Evolutionary conservation across 1,139 yeast species (phyloP), one percentile per base, ranked within the genome.

Genomic region (Geotrichum citri-aurantii): DNA sequence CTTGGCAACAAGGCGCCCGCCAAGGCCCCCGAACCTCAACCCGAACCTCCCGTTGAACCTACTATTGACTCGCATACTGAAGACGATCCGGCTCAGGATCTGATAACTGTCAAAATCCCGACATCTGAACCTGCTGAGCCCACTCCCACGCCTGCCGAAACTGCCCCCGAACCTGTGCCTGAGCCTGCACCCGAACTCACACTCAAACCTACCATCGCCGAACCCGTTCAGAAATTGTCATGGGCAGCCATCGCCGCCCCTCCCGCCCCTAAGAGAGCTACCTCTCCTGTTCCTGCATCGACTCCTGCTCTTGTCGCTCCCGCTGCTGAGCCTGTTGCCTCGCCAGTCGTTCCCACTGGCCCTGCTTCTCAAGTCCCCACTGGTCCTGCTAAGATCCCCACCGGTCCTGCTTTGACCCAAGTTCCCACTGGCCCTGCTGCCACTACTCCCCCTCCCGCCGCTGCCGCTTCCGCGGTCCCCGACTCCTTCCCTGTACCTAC

Each of bases 141-240:
- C 33, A 12, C 33, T 58, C 29, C 57, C 26, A 54, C 62, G 8
- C 33, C 64, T 19, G 56, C 54, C 29, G 54, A 57, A 47, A 47
- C 61, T 17, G 52, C 58, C 11, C 59, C 62, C n/a, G 60, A 65
- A 26, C 61, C 66, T 26, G 61, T 60, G 50, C 63, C 63, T 55
- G 29, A 63, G 19, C 27, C 60, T 19, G 51, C 62, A 21, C 42
- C 62, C 48, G 62, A 55, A 14, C 54, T 58, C 56, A 10, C 11
- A n/a, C 71, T 73, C 54, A 69, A 70, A 57, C 71, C 73, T 33
- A 63, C 53, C 49, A 33, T 52, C 19, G 56, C 69, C 54, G 66
- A 71, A 50, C 54, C 53, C 50, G 58, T 59, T 56, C 59, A 58
- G 50, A 58, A 59, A 54, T 54, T 60, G 14, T 55, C 57, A 6